These are phyloP conservation scores for Cornus kousa DNA, from an alignment of 148 eudicot genomes.

Conservation along the genomic window DNA sequence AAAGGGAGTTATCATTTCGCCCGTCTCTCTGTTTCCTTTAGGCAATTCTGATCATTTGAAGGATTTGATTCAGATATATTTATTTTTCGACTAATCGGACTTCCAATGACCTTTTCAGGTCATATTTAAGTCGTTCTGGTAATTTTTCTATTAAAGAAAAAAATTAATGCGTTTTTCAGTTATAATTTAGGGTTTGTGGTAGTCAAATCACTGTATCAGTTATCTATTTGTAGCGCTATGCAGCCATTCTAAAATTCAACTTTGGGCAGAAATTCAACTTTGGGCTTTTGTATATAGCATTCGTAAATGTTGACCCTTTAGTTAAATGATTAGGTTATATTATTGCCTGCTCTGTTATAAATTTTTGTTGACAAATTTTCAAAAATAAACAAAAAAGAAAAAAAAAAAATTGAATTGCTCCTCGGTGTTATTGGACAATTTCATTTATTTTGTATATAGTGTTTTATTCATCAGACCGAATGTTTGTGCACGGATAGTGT, in stretches of 20 bases:
- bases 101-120: not conserved
- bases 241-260: too few species aligned
- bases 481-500: too few species aligned
- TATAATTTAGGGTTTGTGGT: not conserved
- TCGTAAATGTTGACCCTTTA: not conserved
- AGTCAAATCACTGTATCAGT: not conserved
- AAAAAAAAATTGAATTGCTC: too few species aligned
- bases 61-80: not conserved
- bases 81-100: not conserved
- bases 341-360: too few species aligned
- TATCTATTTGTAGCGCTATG: too few species aligned
- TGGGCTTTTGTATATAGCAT: not conserved
- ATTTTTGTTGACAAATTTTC: too few species aligned
- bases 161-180: not conserved
- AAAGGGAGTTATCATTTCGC: not conserved
- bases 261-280: not conserved
- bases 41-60: not conserved
- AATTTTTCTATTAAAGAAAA: not conserved
- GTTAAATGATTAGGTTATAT: too few species aligned
- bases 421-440: too few species aligned
- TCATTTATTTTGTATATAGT: too few species aligned
- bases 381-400: too few species aligned
- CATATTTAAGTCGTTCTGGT: slow-evolving; percentile 22
- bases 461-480: too few species aligned
- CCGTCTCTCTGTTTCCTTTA: not conserved